phyloP scores from a whole-genome alignment of 2,329 filamentous ascomycete species.

The Beauveria rudraprayagi region DNA sequence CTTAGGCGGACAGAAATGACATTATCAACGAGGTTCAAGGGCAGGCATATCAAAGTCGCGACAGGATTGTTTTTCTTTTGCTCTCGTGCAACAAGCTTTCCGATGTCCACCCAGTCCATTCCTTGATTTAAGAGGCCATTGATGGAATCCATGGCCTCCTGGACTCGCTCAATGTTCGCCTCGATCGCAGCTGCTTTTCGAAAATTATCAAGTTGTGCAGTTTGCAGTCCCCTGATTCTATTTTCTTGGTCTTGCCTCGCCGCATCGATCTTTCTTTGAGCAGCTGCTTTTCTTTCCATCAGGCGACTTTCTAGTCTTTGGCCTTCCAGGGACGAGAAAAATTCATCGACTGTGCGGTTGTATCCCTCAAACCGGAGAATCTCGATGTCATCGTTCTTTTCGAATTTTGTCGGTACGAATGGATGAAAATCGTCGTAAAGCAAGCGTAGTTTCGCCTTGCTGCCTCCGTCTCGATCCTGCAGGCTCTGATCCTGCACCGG shows the following conservation, averaged over 20 bases:
- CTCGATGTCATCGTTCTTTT: constrained; percentile 53
- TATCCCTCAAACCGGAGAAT: constrained; percentile 76
- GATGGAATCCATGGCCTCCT: constrained; percentile 86
- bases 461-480: constrained; percentile 18
- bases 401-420: constrained; percentile 75
- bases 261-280: constrained; percentile 78
- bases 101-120: constrained; percentile 97
- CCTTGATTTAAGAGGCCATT: constrained; percentile 87
- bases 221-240: constrained; percentile 74
- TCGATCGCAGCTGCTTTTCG: constrained; percentile 86
- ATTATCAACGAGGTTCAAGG: constrained; percentile 85
- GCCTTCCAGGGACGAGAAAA: constrained; percentile 93
- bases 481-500: not conserved
- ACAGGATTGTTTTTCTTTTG: constrained; percentile 75
- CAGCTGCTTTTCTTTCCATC: constrained; percentile 71
- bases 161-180: constrained; percentile 81
- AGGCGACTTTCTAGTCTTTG: constrained; percentile 82
- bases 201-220: constrained; percentile 72
- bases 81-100: constrained; percentile 78
- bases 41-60: constrained; percentile 76
- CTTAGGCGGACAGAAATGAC: constrained; percentile 71
- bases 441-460: constrained; percentile 32
- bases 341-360: constrained; percentile 91
- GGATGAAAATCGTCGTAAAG: constrained; percentile 95
- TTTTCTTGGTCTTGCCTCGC: constrained; percentile 77